Evolutionary conservation across 1,284 basidiomycete genomes (phyloP).

Genomic region (Xanthoconium separans): DNA sequence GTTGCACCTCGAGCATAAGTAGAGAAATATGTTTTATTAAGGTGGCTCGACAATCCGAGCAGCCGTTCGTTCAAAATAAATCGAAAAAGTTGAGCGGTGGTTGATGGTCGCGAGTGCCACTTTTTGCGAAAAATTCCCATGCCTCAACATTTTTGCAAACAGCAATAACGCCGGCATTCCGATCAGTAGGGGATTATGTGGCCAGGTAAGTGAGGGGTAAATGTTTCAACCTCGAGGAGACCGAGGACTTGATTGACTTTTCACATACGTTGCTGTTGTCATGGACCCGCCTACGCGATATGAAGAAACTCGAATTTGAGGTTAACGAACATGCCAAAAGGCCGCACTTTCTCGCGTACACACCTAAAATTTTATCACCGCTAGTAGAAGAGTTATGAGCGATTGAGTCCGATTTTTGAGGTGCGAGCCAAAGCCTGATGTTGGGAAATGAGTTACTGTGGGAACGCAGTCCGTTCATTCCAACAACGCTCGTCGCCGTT

Average conservation of each 20-base stretch:
- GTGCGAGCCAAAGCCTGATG: too few species aligned
- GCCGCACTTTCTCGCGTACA: background rate
- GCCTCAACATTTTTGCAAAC: too few species aligned
- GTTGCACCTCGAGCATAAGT: too few species aligned
- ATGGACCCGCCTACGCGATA: background rate
- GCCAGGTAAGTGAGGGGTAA: background rate
- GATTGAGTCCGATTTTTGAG: too few species aligned
- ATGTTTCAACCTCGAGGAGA: background rate
- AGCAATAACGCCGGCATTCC: background rate
- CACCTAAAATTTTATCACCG: background rate
- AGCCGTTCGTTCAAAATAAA: too few species aligned
- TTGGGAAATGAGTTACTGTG: constrained; percentile 1
- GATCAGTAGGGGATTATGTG: too few species aligned
- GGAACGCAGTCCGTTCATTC: constrained; percentile 6
- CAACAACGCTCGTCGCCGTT: constrained; percentile 15
- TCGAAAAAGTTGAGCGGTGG: too few species aligned
- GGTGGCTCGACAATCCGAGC: too few species aligned
- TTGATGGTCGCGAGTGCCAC: too few species aligned
- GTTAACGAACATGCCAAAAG: background rate
- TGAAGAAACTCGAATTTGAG: background rate
- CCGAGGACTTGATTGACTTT: background rate
- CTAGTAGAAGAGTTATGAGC: background rate
- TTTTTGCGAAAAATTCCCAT: too few species aligned
- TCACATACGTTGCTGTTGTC: background rate
- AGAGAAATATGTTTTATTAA: too few species aligned